phyloP scores from a whole-genome alignment of 2,329 filamentous ascomycete genomes.

The Alternaria ethzedia region DNA sequence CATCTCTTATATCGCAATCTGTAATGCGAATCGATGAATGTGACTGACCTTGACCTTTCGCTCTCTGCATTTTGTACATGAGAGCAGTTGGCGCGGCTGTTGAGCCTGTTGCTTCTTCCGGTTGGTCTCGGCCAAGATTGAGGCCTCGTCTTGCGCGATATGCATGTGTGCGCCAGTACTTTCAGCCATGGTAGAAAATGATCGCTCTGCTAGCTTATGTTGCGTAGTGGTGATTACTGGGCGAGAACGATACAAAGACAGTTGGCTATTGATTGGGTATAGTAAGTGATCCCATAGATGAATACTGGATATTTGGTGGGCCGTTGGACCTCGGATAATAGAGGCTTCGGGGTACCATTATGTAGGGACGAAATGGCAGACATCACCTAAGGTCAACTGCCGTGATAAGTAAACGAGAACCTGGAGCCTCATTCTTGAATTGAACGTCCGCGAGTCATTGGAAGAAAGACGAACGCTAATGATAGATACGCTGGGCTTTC shows the following conservation, averaged over 20 bases:
- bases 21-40: background rate
- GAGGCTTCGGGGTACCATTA: background rate
- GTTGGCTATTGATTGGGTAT: background rate
- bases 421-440: conserved; percentile 38
- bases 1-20: background rate
- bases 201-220: background rate
- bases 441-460: conserved; percentile 11
- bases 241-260: background rate
- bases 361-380: background rate
- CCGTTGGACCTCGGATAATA: background rate
- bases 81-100: conserved; percentile 54
- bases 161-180: conserved; percentile 22
- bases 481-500: conserved; percentile 22
- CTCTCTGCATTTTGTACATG: conserved; percentile 58
- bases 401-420: conserved; percentile 23
- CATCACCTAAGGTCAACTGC: background rate
- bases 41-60: conserved; percentile 56
- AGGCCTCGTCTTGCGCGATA: conserved; percentile 13
- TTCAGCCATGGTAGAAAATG: background rate
- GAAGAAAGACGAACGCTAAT: conserved; percentile 24
- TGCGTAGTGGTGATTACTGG: background rate
- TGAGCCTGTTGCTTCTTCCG: conserved; percentile 49
- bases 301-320: background rate
- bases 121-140: conserved; percentile 10
- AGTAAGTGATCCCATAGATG: background rate